phyloP scores from a whole-genome alignment of 495 filamentous ascomycete species.

The Geoglossum glabrum region DNA sequence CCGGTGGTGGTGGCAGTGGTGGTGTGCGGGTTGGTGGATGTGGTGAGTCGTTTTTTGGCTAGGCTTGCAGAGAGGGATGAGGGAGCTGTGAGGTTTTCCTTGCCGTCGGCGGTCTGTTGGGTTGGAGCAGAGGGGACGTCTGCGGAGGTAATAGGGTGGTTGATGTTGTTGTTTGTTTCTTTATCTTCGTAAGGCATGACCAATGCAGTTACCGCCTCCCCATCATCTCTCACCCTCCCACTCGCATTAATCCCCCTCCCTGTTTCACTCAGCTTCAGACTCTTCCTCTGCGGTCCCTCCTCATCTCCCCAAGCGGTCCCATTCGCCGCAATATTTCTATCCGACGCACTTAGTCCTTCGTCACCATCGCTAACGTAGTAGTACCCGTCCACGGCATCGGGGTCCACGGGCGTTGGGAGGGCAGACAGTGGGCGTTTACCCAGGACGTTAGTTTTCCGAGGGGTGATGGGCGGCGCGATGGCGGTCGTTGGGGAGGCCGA shows the following conservation, averaged over 20 bases:
- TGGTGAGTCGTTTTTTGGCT: too few relatives aligned
- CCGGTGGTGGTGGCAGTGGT: too few relatives aligned
- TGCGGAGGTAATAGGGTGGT: too few relatives aligned
- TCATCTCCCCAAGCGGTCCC: background rate
- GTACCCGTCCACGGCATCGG: background rate
- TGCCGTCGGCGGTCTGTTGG: too few relatives aligned
- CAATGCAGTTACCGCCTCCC: too few relatives aligned
- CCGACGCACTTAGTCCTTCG: background rate
- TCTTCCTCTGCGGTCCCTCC: background rate
- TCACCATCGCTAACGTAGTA: background rate
- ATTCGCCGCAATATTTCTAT: background rate
- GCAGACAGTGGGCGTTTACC: background rate
- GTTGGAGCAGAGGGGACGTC: too few relatives aligned
- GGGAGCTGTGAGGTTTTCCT: too few relatives aligned
- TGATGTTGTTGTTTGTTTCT: too few relatives aligned
- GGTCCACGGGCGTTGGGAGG: background rate
- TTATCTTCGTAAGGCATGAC: too few relatives aligned
- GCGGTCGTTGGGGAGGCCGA: constrained; percentile 11
- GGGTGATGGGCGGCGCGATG: background rate
- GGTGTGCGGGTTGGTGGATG: too few relatives aligned
- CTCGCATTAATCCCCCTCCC: background rate
- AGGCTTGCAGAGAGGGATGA: too few relatives aligned
- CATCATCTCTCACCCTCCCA: background rate
- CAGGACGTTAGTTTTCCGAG: background rate
- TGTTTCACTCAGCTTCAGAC: background rate